Percentiles rank a stretch among this genome's conserved stretches.
Evolutionary conservation across 352 stramenopile genomes (phyloP).

Genomic region (Globisporangium takayamanum): DNA sequence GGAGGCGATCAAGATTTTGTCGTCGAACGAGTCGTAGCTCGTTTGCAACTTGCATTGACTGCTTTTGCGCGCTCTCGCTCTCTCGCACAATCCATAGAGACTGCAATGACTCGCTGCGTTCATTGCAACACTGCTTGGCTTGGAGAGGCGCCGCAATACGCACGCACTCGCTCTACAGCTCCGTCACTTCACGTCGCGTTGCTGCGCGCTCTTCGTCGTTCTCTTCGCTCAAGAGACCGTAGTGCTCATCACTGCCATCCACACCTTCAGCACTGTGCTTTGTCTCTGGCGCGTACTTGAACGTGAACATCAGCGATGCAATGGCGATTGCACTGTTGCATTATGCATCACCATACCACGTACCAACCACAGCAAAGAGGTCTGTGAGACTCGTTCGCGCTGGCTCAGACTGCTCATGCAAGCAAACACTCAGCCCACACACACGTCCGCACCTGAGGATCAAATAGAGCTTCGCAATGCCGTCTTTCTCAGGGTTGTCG

Average conservation of each 20-base stretch:
- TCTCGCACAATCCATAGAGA: background rate
- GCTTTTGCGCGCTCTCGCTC: too few relatives aligned
- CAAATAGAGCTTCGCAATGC: slow-evolving; percentile 82
- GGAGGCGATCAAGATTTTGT: slow-evolving; percentile 44
- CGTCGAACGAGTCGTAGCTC: slow-evolving; percentile 1
- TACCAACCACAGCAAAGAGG: too few relatives aligned
- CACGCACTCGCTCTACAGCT: slow-evolving; percentile 21
- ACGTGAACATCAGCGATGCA: slow-evolving; percentile 39
- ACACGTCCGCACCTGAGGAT: slow-evolving; percentile 41
- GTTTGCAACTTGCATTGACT: too few relatives aligned
- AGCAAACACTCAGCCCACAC: slow-evolving; percentile 1
- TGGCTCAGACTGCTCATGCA: too few relatives aligned
- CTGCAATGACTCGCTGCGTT: background rate
- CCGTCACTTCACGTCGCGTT: slow-evolving; percentile 33
- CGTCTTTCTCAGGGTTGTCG: slow-evolving; percentile 64
- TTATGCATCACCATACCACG: background rate
- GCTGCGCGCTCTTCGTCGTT: slow-evolving; percentile 23
- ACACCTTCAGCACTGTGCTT: slow-evolving; percentile 30
- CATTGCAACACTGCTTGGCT: background rate
- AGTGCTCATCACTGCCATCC: slow-evolving; percentile 26
- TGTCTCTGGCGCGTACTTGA: slow-evolving; percentile 51
- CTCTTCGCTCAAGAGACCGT: slow-evolving; percentile 30
- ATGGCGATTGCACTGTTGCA: slow-evolving; percentile 30
- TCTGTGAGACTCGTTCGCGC: background rate
- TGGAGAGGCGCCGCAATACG: background rate